Evolutionary conservation across 345 rosid species (phyloP).

Genomic region (Arabidopsis thaliana): DNA sequence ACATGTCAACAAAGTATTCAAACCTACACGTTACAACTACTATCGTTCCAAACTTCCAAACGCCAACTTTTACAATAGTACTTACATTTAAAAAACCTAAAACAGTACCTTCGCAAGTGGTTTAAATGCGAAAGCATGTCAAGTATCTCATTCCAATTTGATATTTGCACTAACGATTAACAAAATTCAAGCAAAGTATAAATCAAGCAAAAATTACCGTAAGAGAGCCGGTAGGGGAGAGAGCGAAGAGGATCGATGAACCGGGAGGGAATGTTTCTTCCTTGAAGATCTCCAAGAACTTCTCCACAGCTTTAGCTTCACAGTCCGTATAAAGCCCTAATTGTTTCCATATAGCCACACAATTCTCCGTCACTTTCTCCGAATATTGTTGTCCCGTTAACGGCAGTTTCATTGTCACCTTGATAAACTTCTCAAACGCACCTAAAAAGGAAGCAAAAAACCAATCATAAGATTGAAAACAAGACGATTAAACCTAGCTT

Average conservation of each 20-base stretch:
- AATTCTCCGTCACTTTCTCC: conserved; percentile 78
- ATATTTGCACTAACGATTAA: not conserved
- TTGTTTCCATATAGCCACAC: conserved; percentile 73
- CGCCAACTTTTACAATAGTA: not conserved
- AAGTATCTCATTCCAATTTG: not conserved
- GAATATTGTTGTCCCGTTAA: conserved; percentile 72
- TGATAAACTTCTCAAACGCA: conserved; percentile 66
- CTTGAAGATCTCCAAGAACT: conserved; percentile 62
- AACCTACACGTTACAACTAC: not conserved
- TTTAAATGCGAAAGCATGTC: not conserved
- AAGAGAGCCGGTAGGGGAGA: conserved; percentile 56
- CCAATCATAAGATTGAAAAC: not conserved
- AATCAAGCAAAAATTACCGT: conserved; percentile 46
- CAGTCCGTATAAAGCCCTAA: conserved; percentile 69
- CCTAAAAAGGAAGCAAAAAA: conserved; percentile 41
- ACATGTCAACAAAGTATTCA: not conserved
- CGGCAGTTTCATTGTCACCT: conserved; percentile 68
- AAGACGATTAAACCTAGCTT: not conserved
- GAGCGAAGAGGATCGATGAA: conserved; percentile 74
- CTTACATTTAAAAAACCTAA: not conserved
- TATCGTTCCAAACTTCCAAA: not conserved
- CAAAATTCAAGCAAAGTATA: not conserved
- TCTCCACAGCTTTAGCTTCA: conserved; percentile 75
- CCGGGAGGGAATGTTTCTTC: conserved; percentile 70
- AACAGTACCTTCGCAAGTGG: not conserved